Evolutionary conservation across 2,329 filamentous ascomycete species (phyloP).

Genomic region (Diaporthe ilicicola): DNA sequence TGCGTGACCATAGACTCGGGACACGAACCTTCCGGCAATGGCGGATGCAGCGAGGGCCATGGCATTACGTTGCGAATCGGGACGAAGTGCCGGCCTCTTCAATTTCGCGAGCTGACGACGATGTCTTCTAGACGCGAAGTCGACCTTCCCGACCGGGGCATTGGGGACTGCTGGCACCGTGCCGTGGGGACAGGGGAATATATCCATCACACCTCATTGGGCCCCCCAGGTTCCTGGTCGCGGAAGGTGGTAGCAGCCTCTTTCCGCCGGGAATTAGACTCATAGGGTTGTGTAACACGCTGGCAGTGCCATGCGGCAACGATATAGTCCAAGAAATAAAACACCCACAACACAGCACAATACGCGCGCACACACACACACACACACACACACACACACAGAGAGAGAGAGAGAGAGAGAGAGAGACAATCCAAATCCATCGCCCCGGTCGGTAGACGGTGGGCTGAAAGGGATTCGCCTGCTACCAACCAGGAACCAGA

Average conservation of each 20-base stretch:
- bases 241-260: constrained; percentile 19
- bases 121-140: constrained; percentile 4
- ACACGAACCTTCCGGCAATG: background rate
- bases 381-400: too few relatives aligned
- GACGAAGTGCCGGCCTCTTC: background rate
- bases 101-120: constrained; percentile 18
- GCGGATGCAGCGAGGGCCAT: background rate
- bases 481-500: constrained; percentile 19
- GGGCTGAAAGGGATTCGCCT: constrained; percentile 11
- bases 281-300: background rate
- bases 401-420: too few relatives aligned
- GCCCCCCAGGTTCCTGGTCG: constrained; percentile 4
- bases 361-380: too few relatives aligned
- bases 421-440: too few relatives aligned
- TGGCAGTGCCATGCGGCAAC: background rate
- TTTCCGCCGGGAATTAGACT: background rate
- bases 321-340: too few relatives aligned
- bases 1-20: constrained; percentile 21
- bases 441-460: background rate
- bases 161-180: constrained; percentile 15
- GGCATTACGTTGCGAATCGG: constrained; percentile 11
- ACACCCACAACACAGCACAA: too few relatives aligned
- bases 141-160: constrained; percentile 21
- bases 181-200: constrained; percentile 19
- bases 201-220: constrained; percentile 24